Base-by-base conservation (phyloP, 2,329 filamentous ascomycete genomes). In the Volutella citrinella region DNA sequence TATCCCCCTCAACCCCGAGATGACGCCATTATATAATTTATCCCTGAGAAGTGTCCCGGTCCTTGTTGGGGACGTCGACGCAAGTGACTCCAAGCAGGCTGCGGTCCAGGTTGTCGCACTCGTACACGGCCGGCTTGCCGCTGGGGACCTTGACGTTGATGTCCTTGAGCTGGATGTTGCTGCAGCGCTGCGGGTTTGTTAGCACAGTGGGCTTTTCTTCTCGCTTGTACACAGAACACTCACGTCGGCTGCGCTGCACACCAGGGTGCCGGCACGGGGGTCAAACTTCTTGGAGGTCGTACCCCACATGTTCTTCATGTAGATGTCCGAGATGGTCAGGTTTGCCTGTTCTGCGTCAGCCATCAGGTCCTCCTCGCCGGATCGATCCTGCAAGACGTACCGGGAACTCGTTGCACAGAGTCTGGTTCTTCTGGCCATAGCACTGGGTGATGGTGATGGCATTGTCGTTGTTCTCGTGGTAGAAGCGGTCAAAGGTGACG, bases 401-500 rank as follows among this genome's bases (percentile, higher is more conserved):
- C 0, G 50, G 50, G 8, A 38, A 40, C 30, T 48, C 34, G 8
- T 53, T 53, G 34, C 50, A 53, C 1, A 53, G 34, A 6, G 50
- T 53, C 26, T 51, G 49, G 14, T 53, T 53, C 34, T 43, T 52
- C 14, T 54, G 50, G 0, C 52, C 52, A 17, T 55, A 55, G 10
- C 52, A 55, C 11, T 55, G 52, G 7, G 53, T 54, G 9, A 55
- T 55, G 0, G 51, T 55, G 11, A 55, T 55, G 3, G 51, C 52
- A 14, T 48, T 52, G 51, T 84, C 80, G 41, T 82, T 79, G 40
- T 83, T 81, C 21, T 68, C 58, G 40, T 80, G 66, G 22, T 61
- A 52, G 63, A 84, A 80, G 5, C 65, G 69, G 37, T 83, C 74
- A 54, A 82, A 85, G 2, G 80, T 84, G 40, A 85, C 70, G 54